phyloP scores from a whole-genome alignment of 164 flowering plant species.

The Umbellularia californica region DNA sequence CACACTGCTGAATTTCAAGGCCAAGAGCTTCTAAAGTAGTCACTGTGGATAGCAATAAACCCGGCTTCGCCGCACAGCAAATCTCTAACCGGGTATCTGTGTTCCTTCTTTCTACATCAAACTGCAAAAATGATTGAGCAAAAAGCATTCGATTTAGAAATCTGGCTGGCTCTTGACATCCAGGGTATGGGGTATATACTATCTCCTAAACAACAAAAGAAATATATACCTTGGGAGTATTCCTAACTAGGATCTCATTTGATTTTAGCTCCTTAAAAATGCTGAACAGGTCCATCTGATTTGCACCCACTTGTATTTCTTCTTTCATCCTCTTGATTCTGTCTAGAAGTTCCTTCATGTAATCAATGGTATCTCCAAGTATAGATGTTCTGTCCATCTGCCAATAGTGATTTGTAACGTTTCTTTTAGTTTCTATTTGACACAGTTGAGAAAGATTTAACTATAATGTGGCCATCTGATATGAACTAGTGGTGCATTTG shows the following conservation, averaged over 20 bases:
- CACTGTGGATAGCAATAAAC: constrained; percentile 65
- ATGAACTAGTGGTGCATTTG: background rate
- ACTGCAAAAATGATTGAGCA: constrained; percentile 35
- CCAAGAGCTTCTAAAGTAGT: constrained; percentile 73
- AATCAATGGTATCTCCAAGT: constrained; percentile 88
- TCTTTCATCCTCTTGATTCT: constrained; percentile 61
- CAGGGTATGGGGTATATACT: background rate
- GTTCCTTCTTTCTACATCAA: constrained; percentile 69
- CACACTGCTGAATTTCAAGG: constrained; percentile 89
- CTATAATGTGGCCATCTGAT: background rate
- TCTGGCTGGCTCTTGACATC: background rate
- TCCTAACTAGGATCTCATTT: constrained; percentile 54
- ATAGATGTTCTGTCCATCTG: constrained; percentile 97
- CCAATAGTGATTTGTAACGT: background rate
- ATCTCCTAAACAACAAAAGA: background rate
- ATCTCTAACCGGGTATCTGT: constrained; percentile 62
- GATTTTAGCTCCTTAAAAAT: constrained; percentile 53
- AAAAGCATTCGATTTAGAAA: background rate
- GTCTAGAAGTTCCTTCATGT: constrained; percentile 80
- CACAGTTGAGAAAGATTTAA: background rate
- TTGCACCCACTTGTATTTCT: constrained; percentile 37
- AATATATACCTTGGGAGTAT: constrained; percentile 69
- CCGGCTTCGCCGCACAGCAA: constrained; percentile 70
- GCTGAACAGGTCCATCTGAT: constrained; percentile 32
- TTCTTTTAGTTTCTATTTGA: too few species aligned